Evolutionary conservation across 805 yeast species (phyloP).

Genomic region (Kodamaea laetipori): DNA sequence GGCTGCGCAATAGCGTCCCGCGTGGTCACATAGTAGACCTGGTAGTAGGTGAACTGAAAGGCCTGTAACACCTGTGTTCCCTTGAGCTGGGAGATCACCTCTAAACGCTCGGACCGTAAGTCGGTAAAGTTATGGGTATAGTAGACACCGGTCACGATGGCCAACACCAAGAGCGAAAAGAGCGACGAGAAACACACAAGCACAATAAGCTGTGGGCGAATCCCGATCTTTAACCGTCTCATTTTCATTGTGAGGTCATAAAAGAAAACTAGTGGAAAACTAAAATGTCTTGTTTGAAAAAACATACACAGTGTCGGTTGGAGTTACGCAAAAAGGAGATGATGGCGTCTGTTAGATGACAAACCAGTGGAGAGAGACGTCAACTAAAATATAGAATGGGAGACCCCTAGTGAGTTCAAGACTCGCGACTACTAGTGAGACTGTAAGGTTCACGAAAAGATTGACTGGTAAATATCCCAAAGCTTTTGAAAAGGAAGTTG

Average conservation of each 20-base stretch:
- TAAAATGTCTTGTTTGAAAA: neutral
- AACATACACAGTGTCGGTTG: too few relatives aligned
- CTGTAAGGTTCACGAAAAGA: too few relatives aligned
- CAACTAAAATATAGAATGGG: too few relatives aligned
- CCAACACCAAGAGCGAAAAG: conserved; percentile 68
- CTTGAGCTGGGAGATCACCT: conserved; percentile 78
- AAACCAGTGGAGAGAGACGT: too few relatives aligned
- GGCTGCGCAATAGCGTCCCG: conserved; percentile 63
- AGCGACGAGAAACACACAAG: conserved; percentile 71
- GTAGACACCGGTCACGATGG: conserved; percentile 72
- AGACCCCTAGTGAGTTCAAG: too few relatives aligned
- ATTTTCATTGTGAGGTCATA: conserved; percentile 17
- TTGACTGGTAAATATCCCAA: too few relatives aligned
- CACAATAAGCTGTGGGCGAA: conserved; percentile 72
- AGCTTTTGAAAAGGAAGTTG: too few relatives aligned
- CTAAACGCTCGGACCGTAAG: conserved; percentile 68
- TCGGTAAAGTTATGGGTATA: conserved; percentile 63
- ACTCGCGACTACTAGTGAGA: too few relatives aligned
- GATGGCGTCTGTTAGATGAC: too few relatives aligned
- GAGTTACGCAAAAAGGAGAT: too few relatives aligned
- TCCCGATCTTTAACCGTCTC: conserved; percentile 56
- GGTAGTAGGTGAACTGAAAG: conserved; percentile 63
- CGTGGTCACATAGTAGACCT: conserved; percentile 63
- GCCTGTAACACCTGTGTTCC: conserved; percentile 77
- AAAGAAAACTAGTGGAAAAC: neutral